Base-by-base conservation (phyloP, 2,329 filamentous ascomycete genomes). In the Neofusicoccum sp. region DNA sequence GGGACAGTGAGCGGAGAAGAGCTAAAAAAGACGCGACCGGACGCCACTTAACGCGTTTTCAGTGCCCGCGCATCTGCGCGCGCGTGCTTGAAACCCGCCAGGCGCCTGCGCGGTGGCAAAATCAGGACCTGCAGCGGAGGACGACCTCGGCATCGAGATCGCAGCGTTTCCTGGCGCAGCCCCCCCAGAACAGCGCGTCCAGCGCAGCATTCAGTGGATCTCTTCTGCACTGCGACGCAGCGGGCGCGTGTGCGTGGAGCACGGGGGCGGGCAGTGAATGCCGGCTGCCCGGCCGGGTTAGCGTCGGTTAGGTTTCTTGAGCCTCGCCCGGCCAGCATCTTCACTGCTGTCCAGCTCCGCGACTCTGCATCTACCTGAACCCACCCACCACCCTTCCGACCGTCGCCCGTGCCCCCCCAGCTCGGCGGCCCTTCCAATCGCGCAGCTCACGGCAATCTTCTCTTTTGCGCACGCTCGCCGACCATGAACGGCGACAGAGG, bases 401-500 rank as follows among this genome's bases (percentile, higher is more conserved):
- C 39, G 37, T 50, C 59, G 37, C 59, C 39, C 37, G 59, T 43
- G 47, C 59, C 29, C 52, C 29, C 16, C 39, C 16, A 61, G 47
- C 47, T 54, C 59, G 61, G 50, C 61, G 49, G 49, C 52, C 6
- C 44, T 11, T 12, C 12, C 52, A 56, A 47, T 58, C 61, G 52
- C 61, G 61, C 61, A 52, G 33, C 34, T 44, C 12, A 33, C 12
- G 28, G 41, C n/a, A 31, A 37, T 39, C 52, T 22, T 36, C 31
- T 31, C 52, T n/a, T 22, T 63, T 60, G 61, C 52, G 52, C 61
- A 36, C 33, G 7, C 31, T 34, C 41, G 48, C 49, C 43, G 33
- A 60, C 7, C 34, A 63, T 63, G 61, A 63, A 63, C 54, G 61
- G 61, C 39, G 56, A 63, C 52, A 59, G 56, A 58, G 52, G 56